Conservation (phyloP, 306 rosid species). For the Dicorynia guianensis region DNA sequence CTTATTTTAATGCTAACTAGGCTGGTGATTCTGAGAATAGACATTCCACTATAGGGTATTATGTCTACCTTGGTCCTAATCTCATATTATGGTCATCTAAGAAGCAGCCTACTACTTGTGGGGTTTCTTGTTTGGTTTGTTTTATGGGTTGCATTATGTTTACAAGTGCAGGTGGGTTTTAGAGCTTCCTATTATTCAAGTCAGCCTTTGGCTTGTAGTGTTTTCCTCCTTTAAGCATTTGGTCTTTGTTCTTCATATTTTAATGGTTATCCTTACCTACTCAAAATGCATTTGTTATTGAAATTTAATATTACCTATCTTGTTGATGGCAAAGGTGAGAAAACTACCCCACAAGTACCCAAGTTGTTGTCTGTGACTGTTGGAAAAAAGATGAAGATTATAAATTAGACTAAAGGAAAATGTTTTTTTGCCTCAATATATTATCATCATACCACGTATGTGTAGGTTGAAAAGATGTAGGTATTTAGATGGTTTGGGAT, state of each 20-base stretch:
- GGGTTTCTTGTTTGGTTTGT: slow-evolving; percentile 66
- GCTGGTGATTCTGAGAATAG: no score
- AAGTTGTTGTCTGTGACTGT: background rate
- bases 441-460: background rate
- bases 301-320: background rate
- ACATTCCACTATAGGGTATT: no score
- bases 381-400: background rate
- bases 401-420: background rate
- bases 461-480: background rate
- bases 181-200: slow-evolving; percentile 93
- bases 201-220: slow-evolving; percentile 22
- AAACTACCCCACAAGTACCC: background rate
- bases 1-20: no score
- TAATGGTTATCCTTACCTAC: background rate
- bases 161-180: slow-evolving; percentile 79
- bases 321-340: background rate
- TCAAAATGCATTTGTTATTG: background rate
- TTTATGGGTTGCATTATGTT: slow-evolving; percentile 72
- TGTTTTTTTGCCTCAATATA: background rate
- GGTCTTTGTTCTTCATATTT: slow-evolving; percentile 6
- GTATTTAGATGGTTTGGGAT: background rate
- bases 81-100: no score
- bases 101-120: no score
- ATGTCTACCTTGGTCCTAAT: no score
- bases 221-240: no score